Evolutionary conservation across 2,329 filamentous ascomycete genomes (phyloP), one percentile per base, ranked within the genome.

Genomic region (Penicillium olsonii): DNA sequence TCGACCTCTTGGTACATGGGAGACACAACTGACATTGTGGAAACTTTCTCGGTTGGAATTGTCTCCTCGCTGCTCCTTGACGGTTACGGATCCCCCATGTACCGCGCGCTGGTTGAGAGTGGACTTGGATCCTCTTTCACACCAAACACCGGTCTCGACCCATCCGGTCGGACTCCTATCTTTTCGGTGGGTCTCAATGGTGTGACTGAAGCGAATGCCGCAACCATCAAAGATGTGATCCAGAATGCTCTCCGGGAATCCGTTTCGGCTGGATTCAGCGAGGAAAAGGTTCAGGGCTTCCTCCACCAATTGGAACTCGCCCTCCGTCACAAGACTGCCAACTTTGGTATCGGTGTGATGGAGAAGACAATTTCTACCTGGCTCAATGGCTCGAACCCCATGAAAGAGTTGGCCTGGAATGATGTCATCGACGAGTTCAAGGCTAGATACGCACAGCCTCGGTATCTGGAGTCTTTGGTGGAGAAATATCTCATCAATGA

Each of bases 351-450:
- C 79, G 86, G 87, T 15, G 82, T 97, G 45, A 84, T 99, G 71
- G 90, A 96, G 61, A 84, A 92, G 35, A 79, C 96, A 7, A 89
- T 95, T 66, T 87, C 90, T 2, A 87, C 88, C 51, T 99, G 94
- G 94, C 97, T 99, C 72, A 95, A 94, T 49, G 94, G 92, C 5
- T 85, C 91, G 3, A 90, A 97, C 67, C 92, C 94, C 0, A 95
- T 97, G 71, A 86, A 95, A 57, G 86, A 90, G 11, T 77, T 99
- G 29, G 87, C 90, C 2, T 97, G 92, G 90, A 94, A 96, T 61
- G 87, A 94, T 37, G 90, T 90, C 0, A 85, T 97, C 3, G 77
- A 85, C 20, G 84, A 85, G 5, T 99, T 99, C 73, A 87, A 96
- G 72, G 74, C 80, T 1, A 83, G 85, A 62, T 86, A 92, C 58